Evolutionary conservation across 208 protist genomes (phyloP), one percentile per base, ranked within the genome.

Genomic region (Trypanosoma caninum): DNA sequence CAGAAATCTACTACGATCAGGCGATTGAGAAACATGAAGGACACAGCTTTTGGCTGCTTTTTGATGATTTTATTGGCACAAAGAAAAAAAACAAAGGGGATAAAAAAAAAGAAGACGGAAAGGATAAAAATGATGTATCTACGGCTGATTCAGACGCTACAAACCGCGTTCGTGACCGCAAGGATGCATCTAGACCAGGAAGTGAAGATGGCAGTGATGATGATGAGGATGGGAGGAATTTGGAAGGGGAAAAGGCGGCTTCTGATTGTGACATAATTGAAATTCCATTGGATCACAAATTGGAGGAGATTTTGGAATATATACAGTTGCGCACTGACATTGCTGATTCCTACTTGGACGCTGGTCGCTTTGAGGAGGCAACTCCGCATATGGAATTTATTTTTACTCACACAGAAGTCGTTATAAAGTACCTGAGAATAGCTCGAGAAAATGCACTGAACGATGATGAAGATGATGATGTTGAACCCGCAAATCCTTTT

Each of bases 1-100:
- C 74, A 11, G 69, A 75, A 38, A 72, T 80, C 31, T 71, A 72
- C 55, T 80, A 72, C 46, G 69, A 76, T 3, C 74, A 80, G 51
- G 68, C 69, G 40, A 65, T 76, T 64, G 64, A 76, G 40, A 56
- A 67, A 20, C 74, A 80, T 48, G 53, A 65, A 3, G 74, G 74
- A 0, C 45, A 67, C 30, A 27, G 33, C 3, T 80, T 76, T 45
- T 80, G 74, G 69, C 41, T 45, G 14, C 33, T 54, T 35, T 38
- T 70, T 14, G 64, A 63, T n/a, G 47, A 46, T 3, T 6, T 58
- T 9, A 55, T 58, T 6, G 56, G 47, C 47, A 56, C 62, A 20
- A 14, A 18, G 11, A 47, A 57, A 27, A 28, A 23, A n/a, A 31
- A 40, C 18, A 63, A 41, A 27, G 22, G 1, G 14, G 45, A 55